phyloP scores from a whole-genome alignment of 1,284 basidiomycete genomes.

The Leccinum proliferum region DNA sequence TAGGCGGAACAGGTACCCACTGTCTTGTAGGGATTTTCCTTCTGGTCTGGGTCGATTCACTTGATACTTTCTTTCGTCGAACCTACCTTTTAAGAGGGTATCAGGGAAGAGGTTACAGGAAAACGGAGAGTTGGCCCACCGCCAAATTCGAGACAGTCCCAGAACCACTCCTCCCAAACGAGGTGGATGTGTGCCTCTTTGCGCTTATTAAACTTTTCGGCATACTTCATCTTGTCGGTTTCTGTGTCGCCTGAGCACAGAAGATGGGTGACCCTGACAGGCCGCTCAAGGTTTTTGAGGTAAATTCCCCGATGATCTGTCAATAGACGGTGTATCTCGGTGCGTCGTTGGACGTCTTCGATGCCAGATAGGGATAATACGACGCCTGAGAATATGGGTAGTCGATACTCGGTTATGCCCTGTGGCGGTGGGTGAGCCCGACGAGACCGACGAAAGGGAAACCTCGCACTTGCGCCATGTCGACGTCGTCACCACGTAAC shows the following conservation, averaged over 20 bases:
- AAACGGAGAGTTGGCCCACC: slow-evolving; percentile 34
- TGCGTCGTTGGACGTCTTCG: slow-evolving; percentile 45
- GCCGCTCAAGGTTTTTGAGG: slow-evolving; percentile 58
- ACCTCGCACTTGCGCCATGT: slow-evolving; percentile 41
- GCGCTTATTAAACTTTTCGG: slow-evolving; percentile 59
- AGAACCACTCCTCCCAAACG: slow-evolving; percentile 86
- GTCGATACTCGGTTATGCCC: slow-evolving; percentile 50
- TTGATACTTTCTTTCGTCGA: slow-evolving; percentile 52
- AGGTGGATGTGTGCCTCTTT: slow-evolving; percentile 63
- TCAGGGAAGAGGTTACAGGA: background rate
- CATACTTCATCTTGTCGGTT: slow-evolving; percentile 67
- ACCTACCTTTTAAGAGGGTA: slow-evolving; percentile 32
- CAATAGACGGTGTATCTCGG: slow-evolving; percentile 52
- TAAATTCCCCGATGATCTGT: slow-evolving; percentile 52
- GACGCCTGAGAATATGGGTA: slow-evolving; percentile 63
- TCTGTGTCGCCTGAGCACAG: slow-evolving; percentile 42
- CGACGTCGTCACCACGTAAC: slow-evolving; percentile 72
- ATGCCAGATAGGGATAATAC: slow-evolving; percentile 66
- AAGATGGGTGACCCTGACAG: slow-evolving; percentile 67
- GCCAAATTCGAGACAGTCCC: slow-evolving; percentile 68
- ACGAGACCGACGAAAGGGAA: slow-evolving; percentile 17
- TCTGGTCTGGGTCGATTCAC: slow-evolving; percentile 54
- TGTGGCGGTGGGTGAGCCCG: slow-evolving; percentile 23
- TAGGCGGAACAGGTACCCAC: slow-evolving; percentile 19
- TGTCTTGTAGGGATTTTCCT: slow-evolving; percentile 33